These are phyloP conservation scores for Globisporangium emineosum DNA, from an alignment of 352 stramenopile species.

Conservation along the genomic window DNA sequence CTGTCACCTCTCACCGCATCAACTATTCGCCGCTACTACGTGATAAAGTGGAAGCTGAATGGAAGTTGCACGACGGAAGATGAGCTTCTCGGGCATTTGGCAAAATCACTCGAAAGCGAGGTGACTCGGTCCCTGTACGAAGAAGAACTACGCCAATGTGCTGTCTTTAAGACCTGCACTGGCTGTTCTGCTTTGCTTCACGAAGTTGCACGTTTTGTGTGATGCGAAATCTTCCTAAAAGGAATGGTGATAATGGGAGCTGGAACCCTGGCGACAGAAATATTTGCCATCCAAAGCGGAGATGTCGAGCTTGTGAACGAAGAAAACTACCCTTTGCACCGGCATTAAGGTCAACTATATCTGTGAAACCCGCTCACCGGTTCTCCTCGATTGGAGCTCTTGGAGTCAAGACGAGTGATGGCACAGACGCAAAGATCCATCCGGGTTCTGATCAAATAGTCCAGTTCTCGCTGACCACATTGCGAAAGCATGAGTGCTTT, in stretches of 20 bases:
- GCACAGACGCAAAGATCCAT: neutral
- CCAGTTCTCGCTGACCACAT: neutral
- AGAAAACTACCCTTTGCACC: neutral
- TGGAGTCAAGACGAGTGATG: neutral
- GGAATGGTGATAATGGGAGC: conserved; percentile 3
- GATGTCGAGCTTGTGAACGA: neutral
- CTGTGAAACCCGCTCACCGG: neutral
- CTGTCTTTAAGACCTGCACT: no score
- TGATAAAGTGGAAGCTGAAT: no score
- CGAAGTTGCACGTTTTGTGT: no score
- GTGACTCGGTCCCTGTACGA: no score
- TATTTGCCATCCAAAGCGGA: conserved; percentile 1
- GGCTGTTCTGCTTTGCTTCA: no score
- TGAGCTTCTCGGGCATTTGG: no score
- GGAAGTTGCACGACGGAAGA: no score
- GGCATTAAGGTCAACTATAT: neutral
- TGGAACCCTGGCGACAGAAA: neutral
- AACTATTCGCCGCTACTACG: no score
- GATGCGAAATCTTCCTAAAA: neutral
- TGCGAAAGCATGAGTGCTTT: neutral
- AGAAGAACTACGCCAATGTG: no score
- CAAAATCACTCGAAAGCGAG: no score
- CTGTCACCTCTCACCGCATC: no score
- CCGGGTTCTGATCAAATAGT: neutral
- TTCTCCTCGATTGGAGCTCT: conserved; percentile 1